Percentiles rank a stretch among this genome's conserved stretches.
These are phyloP conservation scores for Sporothrix globosa DNA, from an alignment of 2,329 filamentous ascomycete genomes.

Conservation along the genomic window DNA sequence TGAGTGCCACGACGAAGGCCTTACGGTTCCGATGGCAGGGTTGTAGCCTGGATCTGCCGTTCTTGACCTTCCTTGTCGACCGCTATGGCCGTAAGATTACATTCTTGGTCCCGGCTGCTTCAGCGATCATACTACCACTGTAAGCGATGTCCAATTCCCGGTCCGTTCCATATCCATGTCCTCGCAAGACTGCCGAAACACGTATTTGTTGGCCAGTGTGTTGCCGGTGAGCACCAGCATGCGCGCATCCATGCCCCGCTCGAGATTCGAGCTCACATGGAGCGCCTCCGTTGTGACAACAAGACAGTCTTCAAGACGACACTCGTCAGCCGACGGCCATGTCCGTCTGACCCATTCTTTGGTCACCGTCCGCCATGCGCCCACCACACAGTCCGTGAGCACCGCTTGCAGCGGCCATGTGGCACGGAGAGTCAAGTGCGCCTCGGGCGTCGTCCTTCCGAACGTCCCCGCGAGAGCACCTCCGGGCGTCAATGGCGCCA, in stretches of 20 bases:
- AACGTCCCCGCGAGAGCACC: not conserved
- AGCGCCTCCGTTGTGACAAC: not conserved
- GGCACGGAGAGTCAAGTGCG: not conserved
- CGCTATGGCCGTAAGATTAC: no score
- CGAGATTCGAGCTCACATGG: not conserved
- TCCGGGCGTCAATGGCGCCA: not conserved
- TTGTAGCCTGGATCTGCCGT: no score
- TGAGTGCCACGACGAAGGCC: no score
- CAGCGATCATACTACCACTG: no score
- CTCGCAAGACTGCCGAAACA: no score
- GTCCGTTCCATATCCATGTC: no score
- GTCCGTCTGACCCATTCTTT: not conserved
- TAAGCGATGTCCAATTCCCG: no score
- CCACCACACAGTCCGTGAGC: not conserved
- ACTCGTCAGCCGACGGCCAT: not conserved
- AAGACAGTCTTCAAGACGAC: not conserved
- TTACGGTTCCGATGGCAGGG: no score
- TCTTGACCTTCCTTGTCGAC: no score
- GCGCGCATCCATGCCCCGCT: not conserved
- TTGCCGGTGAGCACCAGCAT: not conserved
- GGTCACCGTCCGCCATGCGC: not conserved
- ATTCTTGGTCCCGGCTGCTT: no score
- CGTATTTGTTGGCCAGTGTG: no score
- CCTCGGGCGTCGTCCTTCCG: not conserved
- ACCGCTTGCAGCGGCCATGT: not conserved